Base-by-base conservation (phyloP, 164 flowering plant species). In the Santalum album region DNA sequence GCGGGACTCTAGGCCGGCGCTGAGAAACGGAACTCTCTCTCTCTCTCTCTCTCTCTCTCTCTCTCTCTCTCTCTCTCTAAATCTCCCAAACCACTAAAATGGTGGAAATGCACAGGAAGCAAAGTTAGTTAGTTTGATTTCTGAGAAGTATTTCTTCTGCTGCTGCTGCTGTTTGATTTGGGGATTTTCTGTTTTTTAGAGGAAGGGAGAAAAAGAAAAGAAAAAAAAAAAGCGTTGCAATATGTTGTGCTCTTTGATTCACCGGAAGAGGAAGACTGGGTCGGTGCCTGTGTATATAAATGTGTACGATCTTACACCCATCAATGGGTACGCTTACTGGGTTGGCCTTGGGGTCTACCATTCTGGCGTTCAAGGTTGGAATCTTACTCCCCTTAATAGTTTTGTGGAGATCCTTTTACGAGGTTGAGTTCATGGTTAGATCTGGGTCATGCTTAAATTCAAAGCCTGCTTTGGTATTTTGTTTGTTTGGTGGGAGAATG, bases 321-420 rank as follows among this genome's bases (percentile, higher is more conserved):
- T 79, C 11, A 82, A 82, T 60, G 82, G 79, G 32, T 82, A 82
- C 52, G 84, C 81, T 15, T 82, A 82, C 49, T 82, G 87, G 87
- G 63, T 82, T 21, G 87, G 87, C 25, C 82, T 79, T 45, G 87
- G 87, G 47, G 68, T 79, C 50, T 82, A 77, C 58, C 87, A 82
- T 55, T 82, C 87, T 44, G 84, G 87, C 19, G 82, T 82, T 38
- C 79, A 82, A 75, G 87, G 82, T 79, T 12, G 12, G 18, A 21
- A 14, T 17, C 49, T 29, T 32, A n/a, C 15, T 23, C 35, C n/a
- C 53, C 20, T 7, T 18, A 25, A 2, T 50, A 2, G n/a, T 29
- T 15, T 23, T 16, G 9, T 10, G n/a, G 2, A 7, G 25, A 16
- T 4, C 5, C 12, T 43, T 46, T n/a, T 46, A 3, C 18, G 50